Conservation (phyloP, 495 filamentous ascomycete species). For the Penicillium tannophilum region DNA sequence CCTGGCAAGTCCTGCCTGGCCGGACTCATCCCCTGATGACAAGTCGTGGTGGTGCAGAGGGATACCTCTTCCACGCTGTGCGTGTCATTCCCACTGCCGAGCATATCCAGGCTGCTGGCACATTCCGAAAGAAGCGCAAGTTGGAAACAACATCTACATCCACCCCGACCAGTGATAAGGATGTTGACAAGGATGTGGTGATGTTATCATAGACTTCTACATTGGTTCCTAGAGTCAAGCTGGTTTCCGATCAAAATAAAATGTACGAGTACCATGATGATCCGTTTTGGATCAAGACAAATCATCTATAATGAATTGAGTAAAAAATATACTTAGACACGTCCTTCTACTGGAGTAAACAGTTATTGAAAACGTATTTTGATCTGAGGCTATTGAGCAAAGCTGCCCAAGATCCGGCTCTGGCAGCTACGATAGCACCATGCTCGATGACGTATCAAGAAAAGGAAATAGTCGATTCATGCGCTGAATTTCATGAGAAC, state of each 20-base stretch:
- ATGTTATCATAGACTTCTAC: constrained; percentile 23
- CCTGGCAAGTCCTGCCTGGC: constrained; percentile 90
- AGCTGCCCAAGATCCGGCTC: constrained; percentile 15
- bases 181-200: constrained; percentile 39
- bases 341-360: too few species aligned
- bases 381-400: background rate
- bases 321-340: background rate
- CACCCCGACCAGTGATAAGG: constrained; percentile 29
- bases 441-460: constrained; percentile 9
- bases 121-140: constrained; percentile 55
- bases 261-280: constrained; percentile 26
- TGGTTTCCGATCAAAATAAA: constrained; percentile 11
- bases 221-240: constrained; percentile 9
- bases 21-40: constrained; percentile 95
- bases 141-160: constrained; percentile 26
- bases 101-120: constrained; percentile 79
- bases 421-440: constrained; percentile 15
- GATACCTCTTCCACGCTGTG: constrained; percentile 83
- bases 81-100: constrained; percentile 77
- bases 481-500: constrained; percentile 37
- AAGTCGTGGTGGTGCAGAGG: constrained; percentile 81
- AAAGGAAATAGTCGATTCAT: constrained; percentile 31
- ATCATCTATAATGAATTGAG: background rate
- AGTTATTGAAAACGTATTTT: background rate
- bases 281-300: background rate